phyloP scores from a whole-genome alignment of 1,284 basidiomycete genomes.

The Mycosarcoma maydis region DNA sequence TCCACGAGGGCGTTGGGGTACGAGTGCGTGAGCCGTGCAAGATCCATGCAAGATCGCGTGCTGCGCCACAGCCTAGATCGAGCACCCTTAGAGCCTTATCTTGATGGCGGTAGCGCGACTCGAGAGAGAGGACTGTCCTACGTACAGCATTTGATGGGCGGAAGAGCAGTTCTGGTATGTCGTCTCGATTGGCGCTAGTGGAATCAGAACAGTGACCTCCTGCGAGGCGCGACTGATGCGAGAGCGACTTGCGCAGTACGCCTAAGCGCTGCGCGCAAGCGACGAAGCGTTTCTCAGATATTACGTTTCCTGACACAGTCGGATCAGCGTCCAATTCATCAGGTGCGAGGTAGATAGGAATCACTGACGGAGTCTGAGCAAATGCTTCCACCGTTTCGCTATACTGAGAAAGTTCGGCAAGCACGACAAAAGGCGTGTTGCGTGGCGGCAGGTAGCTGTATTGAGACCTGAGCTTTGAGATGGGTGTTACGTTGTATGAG shows the following conservation, averaged over 20 bases:
- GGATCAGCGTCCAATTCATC: not conserved
- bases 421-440: slow-evolving; percentile 21
- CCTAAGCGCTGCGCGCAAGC: slow-evolving; percentile 1
- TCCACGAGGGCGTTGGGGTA: slow-evolving; percentile 6
- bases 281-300: slow-evolving; percentile 3
- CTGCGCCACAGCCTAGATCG: slow-evolving; percentile 42
- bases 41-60: slow-evolving; percentile 39
- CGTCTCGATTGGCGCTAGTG: not conserved
- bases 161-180: slow-evolving; percentile 33
- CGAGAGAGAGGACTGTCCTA: slow-evolving; percentile 9
- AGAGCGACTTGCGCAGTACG: slow-evolving; percentile 8
- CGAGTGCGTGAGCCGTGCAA: slow-evolving; percentile 33
- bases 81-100: slow-evolving; percentile 6
- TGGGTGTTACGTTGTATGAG: slow-evolving; percentile 30
- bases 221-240: slow-evolving; percentile 7
- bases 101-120: not conserved
- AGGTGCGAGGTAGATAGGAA: slow-evolving; percentile 14
- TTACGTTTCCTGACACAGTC: not conserved
- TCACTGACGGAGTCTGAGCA: slow-evolving; percentile 6
- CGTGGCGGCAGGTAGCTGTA: slow-evolving; percentile 47
- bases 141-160: slow-evolving; percentile 29
- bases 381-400: slow-evolving; percentile 21
- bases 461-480: slow-evolving; percentile 29
- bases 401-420: slow-evolving; percentile 12
- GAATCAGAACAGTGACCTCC: too few relatives aligned